Conservation (phyloP, 2,329 filamentous ascomycete genomes). For the Aspergillus fijiensis region DNA sequence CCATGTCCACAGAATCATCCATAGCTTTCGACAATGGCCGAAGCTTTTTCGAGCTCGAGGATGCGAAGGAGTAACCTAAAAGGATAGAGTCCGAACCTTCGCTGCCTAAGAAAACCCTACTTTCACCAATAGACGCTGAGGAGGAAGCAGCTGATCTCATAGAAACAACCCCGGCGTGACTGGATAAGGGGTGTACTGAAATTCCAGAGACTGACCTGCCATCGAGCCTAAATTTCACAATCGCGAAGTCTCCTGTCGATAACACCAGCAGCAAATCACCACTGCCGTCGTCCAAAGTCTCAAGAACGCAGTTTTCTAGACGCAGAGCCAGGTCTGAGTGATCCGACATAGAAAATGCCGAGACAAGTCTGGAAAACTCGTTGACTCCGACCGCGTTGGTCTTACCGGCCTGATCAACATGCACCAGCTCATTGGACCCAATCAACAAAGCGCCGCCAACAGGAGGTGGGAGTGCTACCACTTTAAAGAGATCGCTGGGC, state of each 20-base stretch:
- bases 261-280: conserved; percentile 85
- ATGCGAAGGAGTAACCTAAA: conserved; percentile 73
- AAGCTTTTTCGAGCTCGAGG: conserved; percentile 59
- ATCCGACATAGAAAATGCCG: conserved; percentile 80
- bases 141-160: conserved; percentile 67
- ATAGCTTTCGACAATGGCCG: conserved; percentile 57
- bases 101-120: conserved; percentile 79
- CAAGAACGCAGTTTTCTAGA: conserved; percentile 77
- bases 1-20: conserved; percentile 52
- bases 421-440: conserved; percentile 86
- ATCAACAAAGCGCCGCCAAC: conserved; percentile 86
- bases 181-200: conserved; percentile 64
- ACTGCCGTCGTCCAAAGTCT: conserved; percentile 70
- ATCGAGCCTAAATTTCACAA: conserved; percentile 81
- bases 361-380: conserved; percentile 77
- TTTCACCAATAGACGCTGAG: conserved; percentile 65
- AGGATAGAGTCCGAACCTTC: conserved; percentile 79
- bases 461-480: conserved; percentile 79
- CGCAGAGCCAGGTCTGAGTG: conserved; percentile 78
- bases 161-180: conserved; percentile 62
- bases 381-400: conserved; percentile 91
- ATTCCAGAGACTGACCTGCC: conserved; percentile 88
- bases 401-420: conserved; percentile 94
- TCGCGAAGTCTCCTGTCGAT: conserved; percentile 69
- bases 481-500: conserved; percentile 80